A percentile compares a stretch with the other conserved stretches of the same genome.
Evolutionary conservation across 768 basidiomycete species (phyloP).

Genomic region (Paxillus involutus): DNA sequence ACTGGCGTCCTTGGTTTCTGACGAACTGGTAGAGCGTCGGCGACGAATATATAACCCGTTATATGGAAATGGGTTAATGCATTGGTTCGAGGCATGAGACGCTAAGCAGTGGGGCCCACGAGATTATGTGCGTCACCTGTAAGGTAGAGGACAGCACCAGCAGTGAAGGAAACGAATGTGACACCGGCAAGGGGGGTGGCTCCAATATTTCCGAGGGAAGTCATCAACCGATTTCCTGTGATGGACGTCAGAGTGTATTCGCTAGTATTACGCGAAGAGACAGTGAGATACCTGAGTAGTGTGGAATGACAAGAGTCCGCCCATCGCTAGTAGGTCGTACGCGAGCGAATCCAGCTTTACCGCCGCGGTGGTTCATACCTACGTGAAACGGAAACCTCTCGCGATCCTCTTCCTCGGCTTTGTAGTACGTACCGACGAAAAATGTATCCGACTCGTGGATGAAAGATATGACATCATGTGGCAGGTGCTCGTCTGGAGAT

Average conservation of each 20-base stretch:
- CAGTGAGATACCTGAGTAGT: slow-evolving; percentile 48
- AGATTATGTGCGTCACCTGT: slow-evolving; percentile 57
- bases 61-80: slow-evolving; percentile 47
- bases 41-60: slow-evolving; percentile 54
- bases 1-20: slow-evolving; percentile 34
- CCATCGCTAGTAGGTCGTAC: slow-evolving; percentile 55
- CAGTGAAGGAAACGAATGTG: slow-evolving; percentile 52
- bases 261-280: not conserved
- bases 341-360: slow-evolving; percentile 58
- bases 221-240: slow-evolving; percentile 60
- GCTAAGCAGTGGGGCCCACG: slow-evolving; percentile 39
- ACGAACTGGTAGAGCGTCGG: slow-evolving; percentile 57
- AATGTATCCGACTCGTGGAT: slow-evolving; percentile 53
- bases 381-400: slow-evolving; percentile 51
- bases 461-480: slow-evolving; percentile 48
- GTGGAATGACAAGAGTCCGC: slow-evolving; percentile 57
- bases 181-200: slow-evolving; percentile 55
- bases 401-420: slow-evolving; percentile 36
- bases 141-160: slow-evolving; percentile 62
- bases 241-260: not conserved
- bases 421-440: slow-evolving; percentile 57
- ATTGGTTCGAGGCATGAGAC: slow-evolving; percentile 57
- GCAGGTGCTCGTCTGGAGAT: slow-evolving; percentile 39
- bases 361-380: slow-evolving; percentile 69
- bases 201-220: slow-evolving; percentile 65